Conservation (phyloP, 352 stramenopile species). For the Phytophthora hybrid region DNA sequence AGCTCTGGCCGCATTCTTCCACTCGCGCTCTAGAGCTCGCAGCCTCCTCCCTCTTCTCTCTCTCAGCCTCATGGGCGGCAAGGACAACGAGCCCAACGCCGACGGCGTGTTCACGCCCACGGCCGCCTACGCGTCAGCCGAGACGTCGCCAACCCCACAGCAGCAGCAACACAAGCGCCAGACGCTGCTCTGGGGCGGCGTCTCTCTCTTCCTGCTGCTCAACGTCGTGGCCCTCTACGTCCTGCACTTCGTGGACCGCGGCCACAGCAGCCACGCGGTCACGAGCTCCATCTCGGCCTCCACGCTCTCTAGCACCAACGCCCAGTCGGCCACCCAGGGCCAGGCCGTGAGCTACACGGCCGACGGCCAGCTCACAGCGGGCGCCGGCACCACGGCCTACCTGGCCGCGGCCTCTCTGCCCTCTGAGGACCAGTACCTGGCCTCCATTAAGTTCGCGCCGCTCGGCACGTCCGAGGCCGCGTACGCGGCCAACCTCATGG, state of each 20-base stretch:
- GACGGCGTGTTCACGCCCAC: constrained; percentile 62
- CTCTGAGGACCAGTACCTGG: constrained; percentile 53
- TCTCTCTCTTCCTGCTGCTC: constrained; percentile 69
- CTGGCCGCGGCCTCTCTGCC: constrained; percentile 59
- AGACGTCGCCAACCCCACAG: constrained; percentile 17
- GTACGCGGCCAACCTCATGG: constrained; percentile 65
- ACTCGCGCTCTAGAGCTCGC: constrained; percentile 19
- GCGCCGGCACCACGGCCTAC: constrained; percentile 79
- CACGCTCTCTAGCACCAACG: constrained; percentile 34
- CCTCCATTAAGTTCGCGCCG: constrained; percentile 69
- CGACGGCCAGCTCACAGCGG: constrained; percentile 57
- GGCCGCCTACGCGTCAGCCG: constrained; percentile 47
- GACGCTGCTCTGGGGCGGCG: constrained; percentile 43
- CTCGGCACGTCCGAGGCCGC: constrained; percentile 51
- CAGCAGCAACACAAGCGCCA: constrained; percentile 34
- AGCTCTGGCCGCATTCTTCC: constrained; percentile 17
- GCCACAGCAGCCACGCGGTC: constrained; percentile 40
- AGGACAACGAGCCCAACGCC: constrained; percentile 50
- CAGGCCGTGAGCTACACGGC: constrained; percentile 71
- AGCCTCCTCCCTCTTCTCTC: background rate
- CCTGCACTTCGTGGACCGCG: constrained; percentile 80
- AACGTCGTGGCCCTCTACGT: constrained; percentile 89
- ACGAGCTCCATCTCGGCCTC: constrained; percentile 51
- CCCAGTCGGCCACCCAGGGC: constrained; percentile 44
- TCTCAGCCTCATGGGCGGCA: constrained; percentile 39